Evolutionary conservation across 2,329 filamentous ascomycete species (phyloP), one percentile per base, ranked within the genome.

Genomic region (Teratosphaeriaceae sp.): DNA sequence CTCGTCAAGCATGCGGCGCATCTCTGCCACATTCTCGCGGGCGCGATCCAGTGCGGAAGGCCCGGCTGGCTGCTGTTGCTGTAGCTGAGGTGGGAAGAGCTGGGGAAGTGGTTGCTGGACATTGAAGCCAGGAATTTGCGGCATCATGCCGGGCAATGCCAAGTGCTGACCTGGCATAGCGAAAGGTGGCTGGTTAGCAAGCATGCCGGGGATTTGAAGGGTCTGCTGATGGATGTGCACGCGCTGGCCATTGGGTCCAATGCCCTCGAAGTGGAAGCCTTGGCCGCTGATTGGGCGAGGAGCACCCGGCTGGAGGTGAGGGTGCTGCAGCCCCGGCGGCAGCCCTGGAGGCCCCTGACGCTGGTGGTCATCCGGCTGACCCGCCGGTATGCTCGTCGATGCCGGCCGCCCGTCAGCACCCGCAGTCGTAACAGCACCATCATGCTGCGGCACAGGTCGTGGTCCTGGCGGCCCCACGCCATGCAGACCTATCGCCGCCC

Each of bases 141-240:
- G 20, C 5, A 20, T 31, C 13, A 45, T 43, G n/a, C n/a, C n/a
- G n/a, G n/a, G n/a, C n/a, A n/a, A n/a, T n/a, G n/a, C n/a, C n/a
- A n/a, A n/a, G n/a, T n/a, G n/a, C n/a, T n/a, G n/a, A n/a, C 27
- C 41, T 22, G 38, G 45, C 26, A 50, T 43, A n/a, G 30, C 44
- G 13, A 49, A 48, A 9, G 38, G 44, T 26, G 48, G 35, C 30
- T 31, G 11, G 16, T 8, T 9, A 15, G 7, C 30, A 34, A n/a
- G 8, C n/a, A 9, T 37, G 34, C 9, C 8, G 11, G 34, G 30
- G 9, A 37, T 6, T 15, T 27, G 22, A 3, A 39, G 9, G 4
- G 37, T 53, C 42, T 58, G 56, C 15, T 58, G 58, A 37, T 59
- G 57, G 21, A 60, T 52, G n/a, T 53, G 49, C 22, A 60, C 52